A percentile compares a stretch with the other conserved stretches of the same genome.
phyloP scores from a whole-genome alignment of 2,329 filamentous ascomycete species.

The Stachybotrys chartarum region DNA sequence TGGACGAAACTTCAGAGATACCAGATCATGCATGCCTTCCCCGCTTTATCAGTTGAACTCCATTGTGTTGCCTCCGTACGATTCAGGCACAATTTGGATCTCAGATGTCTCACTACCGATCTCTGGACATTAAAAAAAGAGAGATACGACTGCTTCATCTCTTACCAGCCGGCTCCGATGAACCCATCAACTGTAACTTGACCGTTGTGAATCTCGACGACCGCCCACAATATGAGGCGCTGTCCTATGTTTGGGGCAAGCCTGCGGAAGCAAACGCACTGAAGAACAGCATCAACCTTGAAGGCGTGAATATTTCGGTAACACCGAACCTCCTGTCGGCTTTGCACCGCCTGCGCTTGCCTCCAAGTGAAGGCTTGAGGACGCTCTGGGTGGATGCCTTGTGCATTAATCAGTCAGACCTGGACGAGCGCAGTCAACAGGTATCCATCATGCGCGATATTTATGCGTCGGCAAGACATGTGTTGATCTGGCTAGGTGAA shows the following conservation, averaged over 20 bases:
- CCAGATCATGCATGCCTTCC: no score
- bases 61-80: no score
- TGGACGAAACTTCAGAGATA: no score
- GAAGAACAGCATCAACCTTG: not conserved
- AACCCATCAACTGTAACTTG: no score
- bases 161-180: no score
- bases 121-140: no score
- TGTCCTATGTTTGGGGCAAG: not conserved
- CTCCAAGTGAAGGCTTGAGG: no score
- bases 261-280: not conserved
- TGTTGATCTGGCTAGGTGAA: not conserved
- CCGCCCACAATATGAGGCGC: not conserved
- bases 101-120: no score
- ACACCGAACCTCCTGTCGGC: not conserved
- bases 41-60: no score
- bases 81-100: no score
- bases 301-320: not conserved
- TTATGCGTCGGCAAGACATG: not conserved
- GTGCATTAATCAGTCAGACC: not conserved
- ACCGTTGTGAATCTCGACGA: not conserved
- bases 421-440: not conserved
- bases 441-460: not conserved
- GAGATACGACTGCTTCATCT: no score
- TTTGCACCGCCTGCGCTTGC: not conserved
- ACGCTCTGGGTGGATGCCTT: not conserved